Evolutionary conservation across 257 asterid genomes (phyloP).

Genomic region (Lantana camara): DNA sequence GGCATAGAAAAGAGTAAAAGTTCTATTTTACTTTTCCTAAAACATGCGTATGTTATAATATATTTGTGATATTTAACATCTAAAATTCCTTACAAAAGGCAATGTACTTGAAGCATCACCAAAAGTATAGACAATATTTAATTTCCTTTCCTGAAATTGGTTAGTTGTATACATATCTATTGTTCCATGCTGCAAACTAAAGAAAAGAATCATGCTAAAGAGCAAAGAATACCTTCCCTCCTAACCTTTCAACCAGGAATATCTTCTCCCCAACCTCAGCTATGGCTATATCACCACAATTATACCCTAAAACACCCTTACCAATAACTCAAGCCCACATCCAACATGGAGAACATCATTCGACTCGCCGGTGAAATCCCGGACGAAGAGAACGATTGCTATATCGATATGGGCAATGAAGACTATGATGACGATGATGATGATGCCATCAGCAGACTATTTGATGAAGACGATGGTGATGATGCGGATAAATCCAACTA

Average conservation of each 20-base stretch:
- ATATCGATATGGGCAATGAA: slow-evolving; percentile 15
- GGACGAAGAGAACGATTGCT: slow-evolving; percentile 29
- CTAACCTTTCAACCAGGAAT: slow-evolving; percentile 39
- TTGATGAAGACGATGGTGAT: slow-evolving; percentile 33
- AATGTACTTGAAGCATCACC: not conserved
- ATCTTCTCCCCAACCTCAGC: slow-evolving; percentile 10
- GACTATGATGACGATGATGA: slow-evolving; percentile 20
- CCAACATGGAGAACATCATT: slow-evolving; percentile 10
- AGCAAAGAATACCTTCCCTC: slow-evolving; percentile 42
- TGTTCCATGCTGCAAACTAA: slow-evolving; percentile 30
- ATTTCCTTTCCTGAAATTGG: no score
- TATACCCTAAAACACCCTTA: not conserved
- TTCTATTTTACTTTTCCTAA: no score
- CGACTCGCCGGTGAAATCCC: slow-evolving; percentile 28
- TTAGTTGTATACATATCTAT: slow-evolving; percentile 11
- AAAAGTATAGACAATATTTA: not conserved
- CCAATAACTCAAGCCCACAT: slow-evolving; percentile 7
- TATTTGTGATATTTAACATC: not conserved
- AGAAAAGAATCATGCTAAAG: slow-evolving; percentile 19
- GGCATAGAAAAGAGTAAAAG: no score
- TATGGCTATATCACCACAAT: slow-evolving; percentile 14
- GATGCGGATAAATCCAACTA: slow-evolving; percentile 40
- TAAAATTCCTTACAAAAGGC: not conserved
- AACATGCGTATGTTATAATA: not conserved
- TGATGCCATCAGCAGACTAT: not conserved